phyloP scores from a whole-genome alignment of 2,329 filamentous ascomycete species.

The Talaromyces amestolkiae region DNA sequence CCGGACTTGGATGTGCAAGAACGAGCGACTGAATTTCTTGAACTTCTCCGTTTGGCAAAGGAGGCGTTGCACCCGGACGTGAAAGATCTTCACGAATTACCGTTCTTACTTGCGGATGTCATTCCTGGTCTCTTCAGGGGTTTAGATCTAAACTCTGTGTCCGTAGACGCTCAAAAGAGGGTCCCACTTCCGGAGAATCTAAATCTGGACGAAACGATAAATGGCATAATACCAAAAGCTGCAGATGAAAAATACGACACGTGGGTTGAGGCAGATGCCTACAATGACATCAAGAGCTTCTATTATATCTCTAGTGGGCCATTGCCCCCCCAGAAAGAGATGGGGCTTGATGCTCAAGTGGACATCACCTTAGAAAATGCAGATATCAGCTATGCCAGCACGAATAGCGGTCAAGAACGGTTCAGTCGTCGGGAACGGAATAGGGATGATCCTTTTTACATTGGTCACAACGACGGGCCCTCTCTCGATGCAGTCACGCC shows the following conservation, averaged over 20 bases:
- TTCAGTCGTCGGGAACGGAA: slow-evolving; percentile 78
- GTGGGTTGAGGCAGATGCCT: slow-evolving; percentile 48
- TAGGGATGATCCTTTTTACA: slow-evolving; percentile 94
- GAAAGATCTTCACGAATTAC: slow-evolving; percentile 56
- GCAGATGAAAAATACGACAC: slow-evolving; percentile 58
- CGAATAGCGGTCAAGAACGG: slow-evolving; percentile 39
- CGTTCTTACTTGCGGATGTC: slow-evolving; percentile 82
- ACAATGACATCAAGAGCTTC: slow-evolving; percentile 40
- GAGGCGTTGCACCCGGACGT: slow-evolving; percentile 60
- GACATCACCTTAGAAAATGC: slow-evolving; percentile 1
- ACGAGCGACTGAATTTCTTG: slow-evolving; percentile 85
- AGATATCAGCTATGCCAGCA: background rate
- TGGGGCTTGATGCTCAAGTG: background rate
- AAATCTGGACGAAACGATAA: slow-evolving; percentile 78
- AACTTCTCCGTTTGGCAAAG: slow-evolving; percentile 79
- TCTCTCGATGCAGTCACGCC: slow-evolving; percentile 71
- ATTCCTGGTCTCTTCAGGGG: slow-evolving; percentile 85
- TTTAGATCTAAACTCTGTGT: slow-evolving; percentile 88
- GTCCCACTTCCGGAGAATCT: slow-evolving; percentile 75
- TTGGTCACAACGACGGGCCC: slow-evolving; percentile 54
- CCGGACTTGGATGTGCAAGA: slow-evolving; percentile 93
- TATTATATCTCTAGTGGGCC: slow-evolving; percentile 37
- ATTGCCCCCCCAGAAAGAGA: slow-evolving; percentile 23
- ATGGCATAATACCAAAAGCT: slow-evolving; percentile 66
- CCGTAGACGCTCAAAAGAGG: slow-evolving; percentile 75